These are phyloP conservation scores for Arxiozyma heterogenica DNA, from an alignment of 1,139 yeast genomes.

Conservation along the genomic window DNA sequence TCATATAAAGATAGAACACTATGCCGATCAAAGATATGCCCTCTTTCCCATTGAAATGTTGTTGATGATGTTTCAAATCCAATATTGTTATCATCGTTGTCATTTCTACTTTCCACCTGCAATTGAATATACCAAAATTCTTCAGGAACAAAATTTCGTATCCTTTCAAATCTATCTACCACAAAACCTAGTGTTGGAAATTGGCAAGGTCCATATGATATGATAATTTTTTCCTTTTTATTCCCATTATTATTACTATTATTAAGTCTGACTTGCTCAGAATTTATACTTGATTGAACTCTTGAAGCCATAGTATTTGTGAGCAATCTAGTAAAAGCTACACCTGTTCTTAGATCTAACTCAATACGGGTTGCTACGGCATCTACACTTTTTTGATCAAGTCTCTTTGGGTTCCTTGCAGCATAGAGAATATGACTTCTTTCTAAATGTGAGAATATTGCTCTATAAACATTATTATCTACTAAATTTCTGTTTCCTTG, in stretches of 20 bases:
- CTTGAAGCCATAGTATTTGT: conserved; percentile 28
- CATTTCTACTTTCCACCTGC: conserved; percentile 31
- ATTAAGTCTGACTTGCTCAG: neutral
- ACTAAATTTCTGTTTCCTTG: conserved; percentile 40
- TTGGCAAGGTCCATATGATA: conserved; percentile 92
- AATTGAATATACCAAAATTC: conserved; percentile 69
- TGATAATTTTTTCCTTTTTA: conserved; percentile 29
- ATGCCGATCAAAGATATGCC: conserved; percentile 63
- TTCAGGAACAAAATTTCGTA: conserved; percentile 62
- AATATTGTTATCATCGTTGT: conserved; percentile 7
- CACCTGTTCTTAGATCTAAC: conserved; percentile 81
- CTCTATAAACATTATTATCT: conserved; percentile 50
- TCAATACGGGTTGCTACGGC: conserved; percentile 87
- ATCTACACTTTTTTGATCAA: conserved; percentile 63
- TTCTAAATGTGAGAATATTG: conserved; percentile 83
- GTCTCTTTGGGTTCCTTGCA: conserved; percentile 52
- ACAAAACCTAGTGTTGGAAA: conserved; percentile 96
- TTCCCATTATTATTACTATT: conserved; percentile 4
- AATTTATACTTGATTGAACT: conserved; percentile 12
- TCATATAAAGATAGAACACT: conserved; percentile 57
- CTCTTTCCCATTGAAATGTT: conserved; percentile 55
- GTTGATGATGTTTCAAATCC: conserved; percentile 21
- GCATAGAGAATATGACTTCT: conserved; percentile 64
- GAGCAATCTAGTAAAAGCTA: conserved; percentile 69
- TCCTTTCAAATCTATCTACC: conserved; percentile 82